phyloP scores from a whole-genome alignment of 352 stramenopile genomes.

The Lagenidium giganteum region DNA sequence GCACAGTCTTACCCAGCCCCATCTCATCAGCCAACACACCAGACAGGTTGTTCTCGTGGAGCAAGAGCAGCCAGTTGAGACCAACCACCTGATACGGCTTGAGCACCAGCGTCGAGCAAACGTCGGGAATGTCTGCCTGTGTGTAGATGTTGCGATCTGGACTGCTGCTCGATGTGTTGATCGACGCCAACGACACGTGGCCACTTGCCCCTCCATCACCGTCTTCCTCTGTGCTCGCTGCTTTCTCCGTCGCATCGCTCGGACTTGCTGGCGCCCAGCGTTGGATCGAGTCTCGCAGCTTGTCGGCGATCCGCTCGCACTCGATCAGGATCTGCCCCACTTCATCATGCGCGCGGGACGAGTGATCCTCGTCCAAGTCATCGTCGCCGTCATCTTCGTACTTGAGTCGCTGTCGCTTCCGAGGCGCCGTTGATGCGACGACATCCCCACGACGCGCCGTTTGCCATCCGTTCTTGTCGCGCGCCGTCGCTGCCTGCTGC shows the following conservation, averaged over 20 bases:
- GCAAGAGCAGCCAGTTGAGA: slow-evolving; percentile 66
- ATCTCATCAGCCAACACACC: slow-evolving; percentile 80
- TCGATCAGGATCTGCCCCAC: slow-evolving; percentile 50
- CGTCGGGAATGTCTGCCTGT: slow-evolving; percentile 49
- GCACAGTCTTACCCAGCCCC: slow-evolving; percentile 91
- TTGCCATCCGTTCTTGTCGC: slow-evolving; percentile 6
- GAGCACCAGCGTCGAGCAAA: slow-evolving; percentile 51
- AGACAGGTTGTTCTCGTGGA: slow-evolving; percentile 66
- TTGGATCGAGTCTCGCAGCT: slow-evolving; percentile 40
- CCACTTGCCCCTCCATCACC: slow-evolving; percentile 21
- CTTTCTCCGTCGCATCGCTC: slow-evolving; percentile 29
- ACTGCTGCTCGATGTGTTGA: too few species aligned
- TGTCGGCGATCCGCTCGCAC: slow-evolving; percentile 45
- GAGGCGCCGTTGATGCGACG: too few species aligned
- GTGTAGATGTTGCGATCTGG: slow-evolving; percentile 35
- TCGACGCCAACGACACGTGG: slow-evolving; percentile 47
- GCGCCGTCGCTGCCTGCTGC: too few species aligned
- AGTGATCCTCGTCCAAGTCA: slow-evolving; percentile 33
- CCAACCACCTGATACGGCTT: slow-evolving; percentile 78
- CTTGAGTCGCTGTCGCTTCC: slow-evolving; percentile 18
- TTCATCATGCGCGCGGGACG: slow-evolving; percentile 48
- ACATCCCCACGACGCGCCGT: not conserved
- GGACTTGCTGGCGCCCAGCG: slow-evolving; percentile 26
- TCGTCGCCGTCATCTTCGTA: slow-evolving; percentile 18
- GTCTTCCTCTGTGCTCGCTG: slow-evolving; percentile 42